A percentile compares a stretch with the other conserved stretches of the same genome.
Evolutionary conservation across 192 early-diverging fungal species (phyloP).

Genomic region (Backusella liffmaniae): DNA sequence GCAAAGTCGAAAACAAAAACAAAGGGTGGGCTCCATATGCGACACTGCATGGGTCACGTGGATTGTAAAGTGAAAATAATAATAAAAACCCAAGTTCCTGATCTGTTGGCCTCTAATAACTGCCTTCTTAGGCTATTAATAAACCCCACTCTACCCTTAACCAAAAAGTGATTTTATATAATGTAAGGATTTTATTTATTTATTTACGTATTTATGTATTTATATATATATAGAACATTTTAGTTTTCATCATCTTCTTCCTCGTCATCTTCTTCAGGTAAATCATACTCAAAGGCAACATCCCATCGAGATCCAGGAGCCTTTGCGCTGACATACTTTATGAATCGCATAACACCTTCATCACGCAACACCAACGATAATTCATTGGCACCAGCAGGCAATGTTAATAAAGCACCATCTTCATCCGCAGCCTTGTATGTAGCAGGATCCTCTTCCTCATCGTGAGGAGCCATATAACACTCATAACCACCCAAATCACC

Average conservation of each 20-base stretch:
- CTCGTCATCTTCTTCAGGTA: slow-evolving; percentile 38
- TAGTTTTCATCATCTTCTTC: slow-evolving; percentile 10
- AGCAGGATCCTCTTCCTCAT: slow-evolving; percentile 67
- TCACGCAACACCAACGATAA: slow-evolving; percentile 69
- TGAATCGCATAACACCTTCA: slow-evolving; percentile 74
- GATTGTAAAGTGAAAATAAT: too few species aligned
- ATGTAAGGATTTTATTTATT: not conserved
- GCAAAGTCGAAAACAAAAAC: too few species aligned
- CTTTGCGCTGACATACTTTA: slow-evolving; percentile 79
- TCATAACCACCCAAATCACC: slow-evolving; percentile 75
- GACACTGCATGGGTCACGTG: too few species aligned
- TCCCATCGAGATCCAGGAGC: slow-evolving; percentile 80
- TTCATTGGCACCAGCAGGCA: slow-evolving; percentile 64
- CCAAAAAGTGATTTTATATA: not conserved
- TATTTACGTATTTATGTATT: not conserved
- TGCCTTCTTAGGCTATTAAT: too few species aligned
- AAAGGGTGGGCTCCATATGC: too few species aligned
- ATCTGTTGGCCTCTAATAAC: too few species aligned
- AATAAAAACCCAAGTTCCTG: too few species aligned
- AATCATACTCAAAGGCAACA: slow-evolving; percentile 65
- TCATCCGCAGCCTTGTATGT: slow-evolving; percentile 62
- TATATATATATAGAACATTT: not conserved
- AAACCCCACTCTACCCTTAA: too few species aligned
- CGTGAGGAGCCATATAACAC: slow-evolving; percentile 70
- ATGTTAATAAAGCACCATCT: slow-evolving; percentile 69